These are phyloP conservation scores for Penicillium crustosum DNA, from an alignment of 2,329 filamentous ascomycete species.

Conservation along the genomic window DNA sequence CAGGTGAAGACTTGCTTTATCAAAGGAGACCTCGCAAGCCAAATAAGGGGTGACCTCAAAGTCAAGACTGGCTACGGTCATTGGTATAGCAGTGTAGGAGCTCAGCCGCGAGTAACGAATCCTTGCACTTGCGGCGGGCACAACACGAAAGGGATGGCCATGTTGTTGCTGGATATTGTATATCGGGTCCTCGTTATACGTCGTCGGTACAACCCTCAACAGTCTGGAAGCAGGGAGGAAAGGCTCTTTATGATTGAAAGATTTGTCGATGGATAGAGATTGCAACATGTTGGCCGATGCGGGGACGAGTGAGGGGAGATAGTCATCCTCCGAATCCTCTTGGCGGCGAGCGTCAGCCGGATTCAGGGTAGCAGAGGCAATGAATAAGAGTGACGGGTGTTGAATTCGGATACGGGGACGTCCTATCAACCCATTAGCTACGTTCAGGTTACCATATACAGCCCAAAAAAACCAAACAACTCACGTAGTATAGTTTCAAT, in stretches of 20 bases:
- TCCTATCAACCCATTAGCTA: slow-evolving; percentile 22
- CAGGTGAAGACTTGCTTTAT: slow-evolving; percentile 49
- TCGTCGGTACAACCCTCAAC: slow-evolving; percentile 55
- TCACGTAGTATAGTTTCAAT: slow-evolving; percentile 44
- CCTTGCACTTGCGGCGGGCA: slow-evolving; percentile 57
- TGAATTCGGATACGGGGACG: slow-evolving; percentile 54
- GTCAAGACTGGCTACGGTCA: slow-evolving; percentile 55
- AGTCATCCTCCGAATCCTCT: slow-evolving; percentile 48
- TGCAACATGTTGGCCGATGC: slow-evolving; percentile 60
- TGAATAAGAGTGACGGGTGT: slow-evolving; percentile 58
- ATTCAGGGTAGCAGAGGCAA: slow-evolving; percentile 48
- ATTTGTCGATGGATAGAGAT: slow-evolving; percentile 53
- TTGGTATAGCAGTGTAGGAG: slow-evolving; percentile 44
- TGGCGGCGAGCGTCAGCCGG: slow-evolving; percentile 42
- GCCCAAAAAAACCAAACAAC: slow-evolving; percentile 8
- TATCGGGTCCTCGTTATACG: slow-evolving; percentile 49
- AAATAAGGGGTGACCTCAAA: slow-evolving; percentile 57
- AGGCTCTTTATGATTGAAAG: slow-evolving; percentile 48
- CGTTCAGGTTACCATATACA: neutral
- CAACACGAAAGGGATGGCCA: slow-evolving; percentile 54
- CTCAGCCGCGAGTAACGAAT: slow-evolving; percentile 55
- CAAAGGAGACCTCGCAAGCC: slow-evolving; percentile 51
- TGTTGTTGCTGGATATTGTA: slow-evolving; percentile 56
- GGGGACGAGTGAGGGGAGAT: slow-evolving; percentile 55
- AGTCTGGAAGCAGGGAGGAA: slow-evolving; percentile 60